Percentiles rank a stretch among this genome's conserved stretches.
Evolutionary conservation across 805 yeast species (phyloP).

Genomic region (Saccharomyces eubayanus): DNA sequence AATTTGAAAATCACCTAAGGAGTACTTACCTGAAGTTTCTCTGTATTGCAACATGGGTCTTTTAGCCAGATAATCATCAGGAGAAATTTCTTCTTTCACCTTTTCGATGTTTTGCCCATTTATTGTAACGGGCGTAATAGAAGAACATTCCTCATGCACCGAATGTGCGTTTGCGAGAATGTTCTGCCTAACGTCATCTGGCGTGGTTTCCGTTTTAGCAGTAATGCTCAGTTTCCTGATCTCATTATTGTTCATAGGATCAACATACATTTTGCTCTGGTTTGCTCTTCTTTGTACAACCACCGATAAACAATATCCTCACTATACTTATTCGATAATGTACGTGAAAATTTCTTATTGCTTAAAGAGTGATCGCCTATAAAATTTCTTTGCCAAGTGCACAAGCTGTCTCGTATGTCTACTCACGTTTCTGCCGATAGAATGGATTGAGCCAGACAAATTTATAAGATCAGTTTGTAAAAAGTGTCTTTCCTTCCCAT

Average conservation of each 20-base stretch:
- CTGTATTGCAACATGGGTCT: slow-evolving; percentile 1
- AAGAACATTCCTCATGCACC: background rate
- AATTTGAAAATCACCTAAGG: slow-evolving; percentile 70
- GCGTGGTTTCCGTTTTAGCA: background rate
- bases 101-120: background rate
- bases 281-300: background rate
- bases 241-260: slow-evolving; percentile 19
- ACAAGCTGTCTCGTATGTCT: background rate
- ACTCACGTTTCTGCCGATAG: background rate
- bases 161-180: background rate
- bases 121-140: background rate
- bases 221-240: slow-evolving; percentile 13
- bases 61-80: background rate
- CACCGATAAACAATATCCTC: background rate
- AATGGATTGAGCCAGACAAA: background rate
- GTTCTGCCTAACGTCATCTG: background rate
- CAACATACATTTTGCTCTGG: slow-evolving; percentile 15
- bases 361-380: background rate
- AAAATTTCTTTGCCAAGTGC: background rate
- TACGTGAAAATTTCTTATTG: background rate
- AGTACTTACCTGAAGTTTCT: slow-evolving; percentile 57
- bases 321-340: background rate
- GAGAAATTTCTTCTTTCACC: background rate
- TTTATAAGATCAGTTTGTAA: background rate
- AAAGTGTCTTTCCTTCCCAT: background rate